phyloP scores from a whole-genome alignment of 305 asterid genomes.

The Solanum hybrid region DNA sequence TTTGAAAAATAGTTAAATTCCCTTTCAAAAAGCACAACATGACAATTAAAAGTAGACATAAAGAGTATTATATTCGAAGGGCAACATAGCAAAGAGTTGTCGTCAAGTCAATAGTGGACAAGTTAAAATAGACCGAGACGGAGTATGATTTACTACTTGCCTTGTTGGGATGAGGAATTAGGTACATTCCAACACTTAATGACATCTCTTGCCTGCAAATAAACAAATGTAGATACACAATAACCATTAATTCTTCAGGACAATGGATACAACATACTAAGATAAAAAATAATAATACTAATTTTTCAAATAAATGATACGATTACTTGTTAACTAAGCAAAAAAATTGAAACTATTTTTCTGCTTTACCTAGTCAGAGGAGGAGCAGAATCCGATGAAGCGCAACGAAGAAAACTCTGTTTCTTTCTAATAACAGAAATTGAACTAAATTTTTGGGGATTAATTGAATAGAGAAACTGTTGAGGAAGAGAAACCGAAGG shows the following conservation, averaged over 20 bases:
- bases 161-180: conserved; percentile 83
- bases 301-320: neutral
- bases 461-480: neutral
- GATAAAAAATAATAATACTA: neutral
- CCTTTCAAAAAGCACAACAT: no score
- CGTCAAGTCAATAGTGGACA: no score
- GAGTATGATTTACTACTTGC: conserved; percentile 12
- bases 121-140: neutral
- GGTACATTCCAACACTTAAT: conserved; percentile 55
- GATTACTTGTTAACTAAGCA: neutral
- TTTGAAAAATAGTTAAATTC: no score
- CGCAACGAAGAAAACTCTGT: neutral
- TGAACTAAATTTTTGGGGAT: neutral
- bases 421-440: neutral
- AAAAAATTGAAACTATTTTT: neutral
- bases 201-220: conserved; percentile 23
- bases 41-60: no score
- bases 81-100: neutral
- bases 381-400: neutral
- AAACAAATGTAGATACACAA: neutral
- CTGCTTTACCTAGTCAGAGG: neutral
- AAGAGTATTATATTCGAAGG: neutral
- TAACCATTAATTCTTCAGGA: neutral
- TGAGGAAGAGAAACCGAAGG: neutral
- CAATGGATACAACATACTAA: neutral